Base-by-base conservation (phyloP, 2,329 filamentous ascomycete genomes). In the Fusarium armeniacum region DNA sequence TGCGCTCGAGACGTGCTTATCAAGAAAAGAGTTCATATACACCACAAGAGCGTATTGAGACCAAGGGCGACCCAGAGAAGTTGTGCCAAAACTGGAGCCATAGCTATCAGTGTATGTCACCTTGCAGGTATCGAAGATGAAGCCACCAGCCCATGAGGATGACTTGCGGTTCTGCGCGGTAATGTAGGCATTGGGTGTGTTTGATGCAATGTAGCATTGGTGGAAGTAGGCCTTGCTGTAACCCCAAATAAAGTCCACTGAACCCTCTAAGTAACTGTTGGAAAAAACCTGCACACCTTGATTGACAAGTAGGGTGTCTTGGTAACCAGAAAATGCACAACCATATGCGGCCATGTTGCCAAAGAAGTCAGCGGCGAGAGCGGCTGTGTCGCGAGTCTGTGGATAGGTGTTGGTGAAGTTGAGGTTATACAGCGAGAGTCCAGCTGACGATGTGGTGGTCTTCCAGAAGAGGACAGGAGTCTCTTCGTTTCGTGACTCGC, bases 401-500 rank as follows among this genome's bases (percentile, higher is more conserved):
- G 77, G 79, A 58, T 81, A 83, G 0, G 78, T 79, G 69, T 85
- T 85, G n/a, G 79, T 78, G 9, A 85, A 78, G 65, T 85, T 88
- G 73, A 90, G 79, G 67, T 90, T 90, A 79, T 90, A 91, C 28
- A 90, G 77, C 62, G 85, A 85, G 58, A 90, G 78, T 59, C 84
- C 83, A 10, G 77, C 75, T 1, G 81, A 80, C 62, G 75, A 58
- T 1, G 76, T 80, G 58, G 82, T 83, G 55, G 82, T 83, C 75
- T 83, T 84, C 52, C 78, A 77, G 65, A 82, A 79, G 44, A 85
- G 77, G 12, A 83, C 77, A 0, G 82, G 82, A 0, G 83, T 84
- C 44, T 76, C 68, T 59, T 84, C 83, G 50, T 84, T 75, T 30
- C 80, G 72, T 10, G 77, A 76, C 3, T 76, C 76, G 38, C 78